A percentile compares a stretch with the other conserved stretches of the same genome.
Evolutionary conservation across 164 flowering plant species (phyloP).

Genomic region (Piper longum): DNA sequence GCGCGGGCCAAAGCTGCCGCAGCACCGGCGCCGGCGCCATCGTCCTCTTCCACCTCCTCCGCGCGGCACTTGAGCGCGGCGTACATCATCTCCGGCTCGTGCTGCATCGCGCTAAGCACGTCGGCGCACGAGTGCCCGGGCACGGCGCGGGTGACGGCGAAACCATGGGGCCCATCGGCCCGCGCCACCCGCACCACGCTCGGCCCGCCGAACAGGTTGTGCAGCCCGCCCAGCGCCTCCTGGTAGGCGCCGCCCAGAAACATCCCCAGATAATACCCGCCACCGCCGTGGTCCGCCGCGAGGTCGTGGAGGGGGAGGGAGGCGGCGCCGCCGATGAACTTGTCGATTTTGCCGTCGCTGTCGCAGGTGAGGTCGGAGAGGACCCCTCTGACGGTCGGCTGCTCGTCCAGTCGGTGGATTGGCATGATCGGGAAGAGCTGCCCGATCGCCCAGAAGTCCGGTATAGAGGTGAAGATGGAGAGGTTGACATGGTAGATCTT

Average conservation of each 20-base stretch:
- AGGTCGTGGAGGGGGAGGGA: slow-evolving; percentile 79
- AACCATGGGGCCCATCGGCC: slow-evolving; percentile 85
- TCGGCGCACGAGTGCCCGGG: slow-evolving; percentile 76
- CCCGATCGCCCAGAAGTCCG: slow-evolving; percentile 92
- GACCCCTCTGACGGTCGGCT: slow-evolving; percentile 57
- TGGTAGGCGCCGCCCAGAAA: slow-evolving; percentile 98
- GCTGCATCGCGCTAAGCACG: slow-evolving; percentile 92
- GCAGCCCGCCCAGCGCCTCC: slow-evolving; percentile 98
- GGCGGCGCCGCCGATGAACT: slow-evolving; percentile 80
- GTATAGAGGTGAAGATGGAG: slow-evolving; percentile 83
- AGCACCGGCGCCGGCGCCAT: neutral
- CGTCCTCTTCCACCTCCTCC: slow-evolving; percentile 25
- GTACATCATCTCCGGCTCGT: slow-evolving; percentile 97
- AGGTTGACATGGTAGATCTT: slow-evolving; percentile 80
- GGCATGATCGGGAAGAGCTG: slow-evolving; percentile 92
- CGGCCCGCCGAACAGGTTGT: slow-evolving; percentile 95
- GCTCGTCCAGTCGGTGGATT: slow-evolving; percentile 63
- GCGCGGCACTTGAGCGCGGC: slow-evolving; percentile 80
- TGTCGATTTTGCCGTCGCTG: slow-evolving; percentile 90
- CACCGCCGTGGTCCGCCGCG: slow-evolving; percentile 28
- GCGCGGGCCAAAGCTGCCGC: neutral
- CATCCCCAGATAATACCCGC: slow-evolving; percentile 80
- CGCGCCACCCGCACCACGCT: slow-evolving; percentile 84
- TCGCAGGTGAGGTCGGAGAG: slow-evolving; percentile 94
- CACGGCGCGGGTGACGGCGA: slow-evolving; percentile 74